Conservation (phyloP, 2,329 filamentous ascomycete species). For the Cordyceps cicadae region DNA sequence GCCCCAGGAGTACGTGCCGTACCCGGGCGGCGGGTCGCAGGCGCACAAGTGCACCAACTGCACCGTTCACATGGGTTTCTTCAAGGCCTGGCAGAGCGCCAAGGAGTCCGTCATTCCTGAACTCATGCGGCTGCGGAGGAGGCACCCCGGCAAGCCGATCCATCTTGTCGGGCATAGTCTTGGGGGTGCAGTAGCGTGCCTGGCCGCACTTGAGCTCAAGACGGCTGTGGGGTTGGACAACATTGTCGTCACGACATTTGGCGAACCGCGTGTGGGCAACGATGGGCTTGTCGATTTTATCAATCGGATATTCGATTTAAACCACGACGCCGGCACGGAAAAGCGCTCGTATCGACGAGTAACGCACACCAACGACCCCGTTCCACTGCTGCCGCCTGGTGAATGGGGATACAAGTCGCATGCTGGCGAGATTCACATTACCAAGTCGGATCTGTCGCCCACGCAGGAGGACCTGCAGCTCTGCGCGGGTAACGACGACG, state of each 20-base stretch:
- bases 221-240: slow-evolving; percentile 65
- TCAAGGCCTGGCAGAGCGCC: slow-evolving; percentile 73
- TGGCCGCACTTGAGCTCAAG: slow-evolving; percentile 76
- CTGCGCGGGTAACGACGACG: slow-evolving; percentile 66
- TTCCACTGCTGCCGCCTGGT: slow-evolving; percentile 73
- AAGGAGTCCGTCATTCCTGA: slow-evolving; percentile 60
- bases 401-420: slow-evolving; percentile 88
- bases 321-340: slow-evolving; percentile 21
- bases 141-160: slow-evolving; percentile 64
- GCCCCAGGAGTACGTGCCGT: slow-evolving; percentile 85
- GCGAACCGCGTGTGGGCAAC: slow-evolving; percentile 68
- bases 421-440: slow-evolving; percentile 80
- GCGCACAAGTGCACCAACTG: slow-evolving; percentile 67
- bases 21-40: slow-evolving; percentile 42
- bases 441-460: slow-evolving; percentile 61
- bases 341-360: slow-evolving; percentile 58
- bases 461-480: slow-evolving; percentile 57
- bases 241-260: slow-evolving; percentile 78
- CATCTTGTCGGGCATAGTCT: slow-evolving; percentile 84
- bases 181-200: slow-evolving; percentile 81
- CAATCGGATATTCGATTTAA: slow-evolving; percentile 43
- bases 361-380: slow-evolving; percentile 79
- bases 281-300: slow-evolving; percentile 45
- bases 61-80: slow-evolving; percentile 86
- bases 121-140: slow-evolving; percentile 48